Evolutionary conservation across 2,329 filamentous ascomycete genomes (phyloP).

Genomic region (Apiospora hydei): DNA sequence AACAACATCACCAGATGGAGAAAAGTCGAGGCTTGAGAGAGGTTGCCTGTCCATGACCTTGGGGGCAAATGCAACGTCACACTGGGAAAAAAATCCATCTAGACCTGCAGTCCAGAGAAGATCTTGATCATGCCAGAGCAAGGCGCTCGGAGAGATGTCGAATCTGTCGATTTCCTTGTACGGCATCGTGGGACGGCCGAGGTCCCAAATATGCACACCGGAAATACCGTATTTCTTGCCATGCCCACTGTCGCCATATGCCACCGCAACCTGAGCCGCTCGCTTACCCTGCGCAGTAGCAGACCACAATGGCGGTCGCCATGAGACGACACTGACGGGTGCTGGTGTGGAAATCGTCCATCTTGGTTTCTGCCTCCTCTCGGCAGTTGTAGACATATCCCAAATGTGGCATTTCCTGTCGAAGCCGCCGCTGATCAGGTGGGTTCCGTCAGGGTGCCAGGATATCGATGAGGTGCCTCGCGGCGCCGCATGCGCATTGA

Average conservation of each 20-base stretch:
- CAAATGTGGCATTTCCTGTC: constrained; percentile 70
- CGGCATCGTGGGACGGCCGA: constrained; percentile 71
- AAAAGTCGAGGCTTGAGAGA: constrained; percentile 68
- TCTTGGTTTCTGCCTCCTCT: constrained; percentile 70
- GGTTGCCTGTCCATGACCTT: constrained; percentile 69
- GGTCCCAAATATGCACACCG: constrained; percentile 71
- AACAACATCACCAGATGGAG: constrained; percentile 63
- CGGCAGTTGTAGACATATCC: constrained; percentile 66
- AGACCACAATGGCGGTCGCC: constrained; percentile 72
- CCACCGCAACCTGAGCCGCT: constrained; percentile 67
- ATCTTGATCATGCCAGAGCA: constrained; percentile 71
- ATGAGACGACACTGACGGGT: constrained; percentile 64
- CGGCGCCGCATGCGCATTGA: constrained; percentile 63
- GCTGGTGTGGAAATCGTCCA: constrained; percentile 68
- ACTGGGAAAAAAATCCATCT: constrained; percentile 69
- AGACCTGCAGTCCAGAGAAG: constrained; percentile 71
- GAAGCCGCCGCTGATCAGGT: constrained; percentile 68
- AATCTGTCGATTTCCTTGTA: constrained; percentile 72
- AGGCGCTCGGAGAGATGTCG: constrained; percentile 60
- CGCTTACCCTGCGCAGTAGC: constrained; percentile 66
- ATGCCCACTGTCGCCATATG: constrained; percentile 64
- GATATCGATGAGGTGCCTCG: constrained; percentile 66
- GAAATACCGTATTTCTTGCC: constrained; percentile 62
- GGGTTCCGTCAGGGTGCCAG: constrained; percentile 74
- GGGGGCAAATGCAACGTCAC: constrained; percentile 69